Base-by-base conservation (phyloP, 805 yeast species). In the Brettanomyces custersianus region DNA sequence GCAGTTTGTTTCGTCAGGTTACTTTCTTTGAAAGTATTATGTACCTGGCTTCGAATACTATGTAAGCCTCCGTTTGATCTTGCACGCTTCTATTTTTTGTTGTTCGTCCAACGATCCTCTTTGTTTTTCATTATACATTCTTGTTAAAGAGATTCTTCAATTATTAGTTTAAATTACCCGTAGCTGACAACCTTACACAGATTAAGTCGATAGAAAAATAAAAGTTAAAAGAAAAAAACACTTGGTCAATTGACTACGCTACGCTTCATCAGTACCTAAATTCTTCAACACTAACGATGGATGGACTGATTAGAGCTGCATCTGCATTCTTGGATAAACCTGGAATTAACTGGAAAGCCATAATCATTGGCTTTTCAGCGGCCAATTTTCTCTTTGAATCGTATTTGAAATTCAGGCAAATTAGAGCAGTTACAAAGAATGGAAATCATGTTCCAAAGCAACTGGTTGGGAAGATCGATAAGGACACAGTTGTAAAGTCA, bases 301-400 rank as follows among this genome's bases (percentile, higher is more conserved):
- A 43, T 10, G 45, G 48, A 19, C 26, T 60, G n/a, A 49, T 60
- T 26, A 57, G 60, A 30, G 31, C 54, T 11, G 55, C 76, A 10
- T 71, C 77, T 40, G 51, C 67, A 3, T 57, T 71, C 23, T 61
- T 80, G 40, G 95, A 86, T 52, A 63, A 60, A 33, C 79, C 92
- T 4, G 66, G 68, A 12, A 72, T 85, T 49, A 72, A 86, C 42
- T 92, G 96, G 96, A 86, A 85, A 52, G 49, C 68, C 10, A 63
- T 88, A 30, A 73, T 90, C 32, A 55, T 82, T 31, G 83, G 87
- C 2, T 76, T 86, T 51, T 70, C 94, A 4, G 64, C 80, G 12
- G 83, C 82, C 22, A 82, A 86, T 53, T 86, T 71, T 51, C 58
- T 68, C 4, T 87, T 87, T 54, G 92, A 85, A 47, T 68, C 80